Evolutionary conservation across 108 stramenopile genomes (phyloP).

Genomic region (Nannochloropsis oceanica): DNA sequence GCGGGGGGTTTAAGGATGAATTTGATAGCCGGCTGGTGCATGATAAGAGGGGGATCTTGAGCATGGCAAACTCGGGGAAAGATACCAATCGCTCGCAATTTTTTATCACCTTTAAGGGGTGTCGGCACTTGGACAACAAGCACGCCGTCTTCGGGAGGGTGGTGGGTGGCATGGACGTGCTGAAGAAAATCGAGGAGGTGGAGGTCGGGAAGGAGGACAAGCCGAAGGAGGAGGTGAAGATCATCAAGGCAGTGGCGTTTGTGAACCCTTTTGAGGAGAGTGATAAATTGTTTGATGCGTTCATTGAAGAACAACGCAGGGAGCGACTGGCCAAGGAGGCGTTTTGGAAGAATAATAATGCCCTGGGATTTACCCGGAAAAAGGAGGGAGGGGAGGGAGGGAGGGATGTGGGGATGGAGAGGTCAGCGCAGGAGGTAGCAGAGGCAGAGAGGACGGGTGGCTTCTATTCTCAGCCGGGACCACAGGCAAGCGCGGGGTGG

Average conservation of each 20-base stretch:
- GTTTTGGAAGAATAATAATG: background rate
- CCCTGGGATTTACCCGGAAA: background rate
- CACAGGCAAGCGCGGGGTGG: background rate
- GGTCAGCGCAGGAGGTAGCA: background rate
- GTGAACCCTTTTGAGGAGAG: background rate
- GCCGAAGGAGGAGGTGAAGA: background rate
- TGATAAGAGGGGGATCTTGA: constrained; percentile 54
- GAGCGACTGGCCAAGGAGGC: background rate
- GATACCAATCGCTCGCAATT: constrained; percentile 79
- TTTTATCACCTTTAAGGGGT: constrained; percentile 74
- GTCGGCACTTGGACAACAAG: constrained; percentile 80
- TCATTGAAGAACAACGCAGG: background rate
- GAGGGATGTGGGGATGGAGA: background rate
- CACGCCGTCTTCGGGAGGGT: constrained; percentile 89
- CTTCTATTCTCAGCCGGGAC: background rate
- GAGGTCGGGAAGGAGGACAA: constrained; percentile 1
- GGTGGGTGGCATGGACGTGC: constrained; percentile 38
- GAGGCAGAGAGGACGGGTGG: background rate
- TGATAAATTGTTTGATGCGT: background rate
- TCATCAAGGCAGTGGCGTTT: background rate
- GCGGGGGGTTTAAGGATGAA: background rate
- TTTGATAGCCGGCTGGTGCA: constrained; percentile 10
- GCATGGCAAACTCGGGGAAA: constrained; percentile 87
- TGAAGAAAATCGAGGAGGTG: constrained; percentile 6
- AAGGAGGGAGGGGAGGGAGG: background rate